Evolutionary conservation across 352 stramenopile species (phyloP).

Genomic region (Phytophthora hybrid): DNA sequence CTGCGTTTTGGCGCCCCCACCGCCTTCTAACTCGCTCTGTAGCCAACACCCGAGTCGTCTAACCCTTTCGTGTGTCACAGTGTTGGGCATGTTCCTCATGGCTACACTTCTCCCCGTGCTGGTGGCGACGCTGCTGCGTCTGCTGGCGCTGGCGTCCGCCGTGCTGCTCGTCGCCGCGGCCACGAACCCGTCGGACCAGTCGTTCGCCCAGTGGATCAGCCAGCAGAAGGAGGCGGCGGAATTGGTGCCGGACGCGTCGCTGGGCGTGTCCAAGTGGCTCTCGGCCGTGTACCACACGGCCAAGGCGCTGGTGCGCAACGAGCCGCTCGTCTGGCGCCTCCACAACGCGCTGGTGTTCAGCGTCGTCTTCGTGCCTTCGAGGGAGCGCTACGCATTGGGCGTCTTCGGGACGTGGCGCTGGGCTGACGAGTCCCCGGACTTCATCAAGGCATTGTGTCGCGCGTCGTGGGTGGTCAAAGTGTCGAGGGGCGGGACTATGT

Average conservation of each 20-base stretch:
- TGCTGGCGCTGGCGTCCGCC: conserved; percentile 42
- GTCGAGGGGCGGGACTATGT: conserved; percentile 57
- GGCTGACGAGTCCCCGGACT: conserved; percentile 58
- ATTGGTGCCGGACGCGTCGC: conserved; percentile 49
- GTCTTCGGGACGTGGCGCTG: conserved; percentile 77
- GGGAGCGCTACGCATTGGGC: conserved; percentile 75
- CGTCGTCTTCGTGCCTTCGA: conserved; percentile 66
- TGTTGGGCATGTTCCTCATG: conserved; percentile 77
- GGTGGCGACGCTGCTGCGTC: conserved; percentile 51
- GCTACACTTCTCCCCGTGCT: conserved; percentile 71
- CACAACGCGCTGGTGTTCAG: conserved; percentile 74
- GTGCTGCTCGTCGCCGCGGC: conserved; percentile 40
- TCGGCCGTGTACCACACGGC: conserved; percentile 76
- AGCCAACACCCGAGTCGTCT: conserved; percentile 12
- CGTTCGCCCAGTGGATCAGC: conserved; percentile 74
- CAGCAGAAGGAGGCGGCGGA: conserved; percentile 54
- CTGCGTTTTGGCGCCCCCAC: not conserved
- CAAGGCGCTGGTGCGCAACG: conserved; percentile 69
- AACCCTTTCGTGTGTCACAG: conserved; percentile 32
- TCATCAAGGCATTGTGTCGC: conserved; percentile 56
- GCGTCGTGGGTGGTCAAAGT: conserved; percentile 58
- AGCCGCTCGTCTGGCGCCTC: conserved; percentile 66
- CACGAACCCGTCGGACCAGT: conserved; percentile 79
- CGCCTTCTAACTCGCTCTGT: conserved; percentile 8
- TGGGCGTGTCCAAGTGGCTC: conserved; percentile 73